Evolutionary conservation across 441 rosid species (phyloP), one percentile per base, ranked within the genome.

Genomic region (Erysimum cheiri): DNA sequence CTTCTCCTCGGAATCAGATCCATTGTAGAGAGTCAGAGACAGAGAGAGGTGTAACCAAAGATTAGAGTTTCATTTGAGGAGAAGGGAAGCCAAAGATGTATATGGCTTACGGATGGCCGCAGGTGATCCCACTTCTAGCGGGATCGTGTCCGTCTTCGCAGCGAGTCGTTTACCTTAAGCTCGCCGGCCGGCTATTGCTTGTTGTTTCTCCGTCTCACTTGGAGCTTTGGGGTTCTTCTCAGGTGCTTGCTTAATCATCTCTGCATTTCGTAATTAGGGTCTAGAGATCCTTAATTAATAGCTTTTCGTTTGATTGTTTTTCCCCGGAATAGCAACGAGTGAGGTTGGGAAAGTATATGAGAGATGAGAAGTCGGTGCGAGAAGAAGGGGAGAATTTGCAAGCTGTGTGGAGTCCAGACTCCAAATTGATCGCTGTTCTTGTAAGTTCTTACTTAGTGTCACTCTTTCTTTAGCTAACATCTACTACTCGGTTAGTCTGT

Each of bases 51-150:
- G 22, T 31, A 28, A 58, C 40, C 14, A 54, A 24, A 50, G 29
- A 49, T 39, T 26, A 8, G 39, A 50, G 35, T 4, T 58, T 48
- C 37, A 36, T 12, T 33, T 6, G 11, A 6, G 22, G 36, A 49
- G 37, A 39, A 37, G 44, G 32, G 56, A 46, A 64, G 71, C 44
- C n/a, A 33, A 77, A 76, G 55, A 70, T 92, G 98, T 95, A 92
- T 77, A 90, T 89, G 98, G 90, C 96, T 22, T 95, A 92, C 49
- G 99, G 99, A 70, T 95, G 94, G 96, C 99, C 98, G 55, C 99
- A 95, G 84, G 96, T 95, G 82, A 90, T 95, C 64, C 95, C 95
- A 22, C 77, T 95, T 39, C 89, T 88, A 40, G 76, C 80, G 35
- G 91, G 90, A 35, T 69, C 66, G 0, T 87, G 87, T 69, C 88